Conservation (phyloP, 345 rosid species). For the Moricandia arvensis region DNA sequence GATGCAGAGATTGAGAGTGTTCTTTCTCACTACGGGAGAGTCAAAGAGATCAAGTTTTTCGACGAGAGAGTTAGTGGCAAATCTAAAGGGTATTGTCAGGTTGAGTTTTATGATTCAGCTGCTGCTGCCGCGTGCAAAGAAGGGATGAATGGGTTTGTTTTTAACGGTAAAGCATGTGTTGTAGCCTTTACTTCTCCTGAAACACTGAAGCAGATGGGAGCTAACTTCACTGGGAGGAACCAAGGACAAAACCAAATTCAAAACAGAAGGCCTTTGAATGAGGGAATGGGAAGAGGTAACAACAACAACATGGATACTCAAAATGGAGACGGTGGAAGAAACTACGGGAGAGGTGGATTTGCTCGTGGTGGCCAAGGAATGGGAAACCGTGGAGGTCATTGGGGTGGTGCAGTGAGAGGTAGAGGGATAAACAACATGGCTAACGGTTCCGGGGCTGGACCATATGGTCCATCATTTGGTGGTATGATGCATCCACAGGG, state of each 20-base stretch:
- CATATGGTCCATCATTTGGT: slow-evolving; percentile 66
- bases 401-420: slow-evolving; percentile 66
- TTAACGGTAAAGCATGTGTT: slow-evolving; percentile 79
- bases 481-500: slow-evolving; percentile 80
- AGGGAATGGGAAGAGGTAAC: slow-evolving; percentile 62
- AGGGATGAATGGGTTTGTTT: slow-evolving; percentile 68
- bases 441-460: slow-evolving; percentile 59
- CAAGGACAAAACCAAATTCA: slow-evolving; percentile 72
- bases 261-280: slow-evolving; percentile 66
- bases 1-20: slow-evolving; percentile 77
- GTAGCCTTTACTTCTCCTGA: slow-evolving; percentile 84
- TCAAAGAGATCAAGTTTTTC: slow-evolving; percentile 79
- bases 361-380: slow-evolving; percentile 70
- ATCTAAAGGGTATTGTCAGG: slow-evolving; percentile 89
- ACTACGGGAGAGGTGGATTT: slow-evolving; percentile 72
- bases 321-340: slow-evolving; percentile 68
- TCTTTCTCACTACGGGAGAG: slow-evolving; percentile 70
- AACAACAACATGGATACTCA: slow-evolving; percentile 58
- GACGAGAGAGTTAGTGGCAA: slow-evolving; percentile 88
- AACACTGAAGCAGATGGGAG: slow-evolving; percentile 79
- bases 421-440: slow-evolving; percentile 67
- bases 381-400: slow-evolving; percentile 57
- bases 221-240: slow-evolving; percentile 57
- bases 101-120: slow-evolving; percentile 69
- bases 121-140: slow-evolving; percentile 80